phyloP scores from a whole-genome alignment of 768 basidiomycete genomes.

The Tulasnella sp. region DNA sequence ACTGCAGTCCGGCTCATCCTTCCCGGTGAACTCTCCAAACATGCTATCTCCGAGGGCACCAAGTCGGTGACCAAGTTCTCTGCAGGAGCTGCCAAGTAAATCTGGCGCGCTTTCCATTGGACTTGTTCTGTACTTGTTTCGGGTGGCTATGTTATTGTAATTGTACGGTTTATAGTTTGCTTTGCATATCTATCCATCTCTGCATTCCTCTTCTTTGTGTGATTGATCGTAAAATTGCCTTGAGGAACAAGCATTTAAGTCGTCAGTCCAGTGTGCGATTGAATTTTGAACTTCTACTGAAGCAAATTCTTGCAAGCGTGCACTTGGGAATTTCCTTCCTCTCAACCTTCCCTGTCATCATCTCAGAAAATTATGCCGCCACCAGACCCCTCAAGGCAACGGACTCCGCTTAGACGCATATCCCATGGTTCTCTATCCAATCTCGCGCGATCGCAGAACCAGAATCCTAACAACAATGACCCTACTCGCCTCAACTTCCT shows the following conservation, averaged over 20 bases:
- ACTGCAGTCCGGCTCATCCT: constrained; percentile 95
- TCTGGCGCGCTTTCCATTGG: neutral
- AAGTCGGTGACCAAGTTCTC: constrained; percentile 37
- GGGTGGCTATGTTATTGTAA: neutral
- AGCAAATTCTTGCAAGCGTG: too few species aligned
- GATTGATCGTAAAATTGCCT: neutral
- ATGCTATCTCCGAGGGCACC: constrained; percentile 89
- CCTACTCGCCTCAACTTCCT: constrained; percentile 80
- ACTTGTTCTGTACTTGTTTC: neutral
- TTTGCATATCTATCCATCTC: neutral
- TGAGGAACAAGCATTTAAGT: too few species aligned
- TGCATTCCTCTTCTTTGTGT: neutral
- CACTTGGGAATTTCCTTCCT: too few species aligned
- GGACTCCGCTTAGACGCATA: constrained; percentile 78
- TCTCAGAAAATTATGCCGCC: constrained; percentile 10
- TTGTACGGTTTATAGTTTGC: neutral
- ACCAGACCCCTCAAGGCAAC: constrained; percentile 29
- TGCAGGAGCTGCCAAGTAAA: constrained; percentile 16
- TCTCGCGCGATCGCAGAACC: constrained; percentile 57
- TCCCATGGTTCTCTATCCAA: constrained; percentile 87
- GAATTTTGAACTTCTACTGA: too few species aligned
- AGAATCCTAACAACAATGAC: constrained; percentile 46
- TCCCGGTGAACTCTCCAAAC: constrained; percentile 90
- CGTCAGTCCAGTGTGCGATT: too few species aligned
- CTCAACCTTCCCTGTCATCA: neutral